Evolutionary conservation across 345 rosid species (phyloP).

Genomic region (Fremontodendron californicum): DNA sequence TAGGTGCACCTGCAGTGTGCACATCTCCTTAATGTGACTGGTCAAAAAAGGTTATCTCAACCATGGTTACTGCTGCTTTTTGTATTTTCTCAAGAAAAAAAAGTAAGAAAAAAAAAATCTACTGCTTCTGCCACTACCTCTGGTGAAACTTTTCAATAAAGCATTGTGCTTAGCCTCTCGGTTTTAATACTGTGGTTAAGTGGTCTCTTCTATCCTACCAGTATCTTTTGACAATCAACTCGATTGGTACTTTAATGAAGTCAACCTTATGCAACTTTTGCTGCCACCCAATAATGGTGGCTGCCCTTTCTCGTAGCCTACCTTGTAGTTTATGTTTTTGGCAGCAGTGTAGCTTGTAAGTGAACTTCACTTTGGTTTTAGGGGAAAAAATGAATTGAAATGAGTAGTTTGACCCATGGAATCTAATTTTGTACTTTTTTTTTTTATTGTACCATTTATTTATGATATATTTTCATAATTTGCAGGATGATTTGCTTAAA

Average conservation of each 20-base stretch:
- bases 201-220: not conserved
- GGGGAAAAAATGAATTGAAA: not conserved
- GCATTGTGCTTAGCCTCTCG: not conserved
- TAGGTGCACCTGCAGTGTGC: not conserved
- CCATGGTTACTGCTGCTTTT: constrained; percentile 3
- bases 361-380: not conserved
- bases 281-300: not conserved
- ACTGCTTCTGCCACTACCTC: not conserved
- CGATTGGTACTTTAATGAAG: not conserved
- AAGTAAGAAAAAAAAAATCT: not conserved
- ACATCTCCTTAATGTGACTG: not conserved
- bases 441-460: not conserved
- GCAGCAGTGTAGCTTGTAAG: not conserved
- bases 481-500: constrained; percentile 88
- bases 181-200: not conserved
- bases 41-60: constrained; percentile 17
- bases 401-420: not conserved
- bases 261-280: not conserved
- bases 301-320: not conserved
- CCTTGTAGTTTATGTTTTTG: constrained; percentile 3
- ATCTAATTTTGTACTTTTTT: constrained; percentile 5
- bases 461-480: constrained; percentile 11
- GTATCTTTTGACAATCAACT: not conserved
- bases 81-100: constrained; percentile 22
- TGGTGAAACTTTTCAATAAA: constrained; percentile 31